Evolutionary conservation across 352 stramenopile species (phyloP), one percentile per base, ranked within the genome.

Genomic region (Pythium biforme): DNA sequence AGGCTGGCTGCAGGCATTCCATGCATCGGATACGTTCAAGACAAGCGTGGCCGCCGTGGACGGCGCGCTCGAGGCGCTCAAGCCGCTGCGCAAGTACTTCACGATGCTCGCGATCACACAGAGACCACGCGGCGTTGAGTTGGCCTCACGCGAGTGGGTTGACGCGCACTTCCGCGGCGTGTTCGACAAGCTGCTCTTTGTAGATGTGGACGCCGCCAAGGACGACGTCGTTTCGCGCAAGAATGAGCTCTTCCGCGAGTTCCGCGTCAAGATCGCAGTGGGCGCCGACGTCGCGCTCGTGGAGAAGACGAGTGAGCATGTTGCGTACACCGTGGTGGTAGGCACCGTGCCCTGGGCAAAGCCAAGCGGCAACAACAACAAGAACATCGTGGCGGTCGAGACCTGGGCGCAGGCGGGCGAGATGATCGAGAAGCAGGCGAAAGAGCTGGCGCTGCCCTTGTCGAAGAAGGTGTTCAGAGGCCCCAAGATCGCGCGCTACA

Each of bases 131-230:
- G 37, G 53, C 15, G 74, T 83, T 26, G 83, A 92, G 67, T 88
- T 79, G 52, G 68, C 72, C n/a, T 90, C 83, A 25, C 77, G 81
- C 45, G 81, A 89, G 70, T 92, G 83, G 83, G 63, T 92, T 19
- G 83, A 92, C 51, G 58, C 64, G 33, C 56, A 88, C 56, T 90
- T 84, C 41, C 14, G 57, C 5, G 81, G 78, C 7, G 73, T 92
- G 12, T 92, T 92, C 26, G 81, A 90, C 66, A 90, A 86, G 56
- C 73, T 92, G 22, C 63, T 90, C 43, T 88, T 92, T 59, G 64
- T 89, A 34, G 81, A 89, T 51, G 47, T 40, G n/a, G 76, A 75
- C 17, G 74, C 70, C 33, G 62, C 50, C 22, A 55, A 63, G 17
- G 75, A 78, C 23, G 66, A 77, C n/a, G 25, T 76, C 14, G 48